A percentile compares a stretch with the other conserved stretches of the same genome.
phyloP scores from a whole-genome alignment of 495 filamentous ascomycete genomes.

The Tirmania nivea region DNA sequence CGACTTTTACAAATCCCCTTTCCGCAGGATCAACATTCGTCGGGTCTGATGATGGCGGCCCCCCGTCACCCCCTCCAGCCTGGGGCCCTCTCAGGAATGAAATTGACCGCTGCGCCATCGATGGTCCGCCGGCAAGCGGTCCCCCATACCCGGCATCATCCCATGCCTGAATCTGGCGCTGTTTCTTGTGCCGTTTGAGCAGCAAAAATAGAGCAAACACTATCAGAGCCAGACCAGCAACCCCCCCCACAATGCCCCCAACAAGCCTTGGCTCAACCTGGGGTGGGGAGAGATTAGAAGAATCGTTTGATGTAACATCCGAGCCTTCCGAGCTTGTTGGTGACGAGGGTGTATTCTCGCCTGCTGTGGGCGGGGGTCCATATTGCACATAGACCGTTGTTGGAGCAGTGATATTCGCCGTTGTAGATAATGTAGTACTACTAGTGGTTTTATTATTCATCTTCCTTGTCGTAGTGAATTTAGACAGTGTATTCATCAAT shows the following conservation, averaged over 20 bases:
- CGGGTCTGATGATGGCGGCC: slow-evolving; percentile 3
- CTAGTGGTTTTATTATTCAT: too few relatives aligned
- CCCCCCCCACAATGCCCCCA: slow-evolving; percentile 18
- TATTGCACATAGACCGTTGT: too few relatives aligned
- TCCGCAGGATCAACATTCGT: slow-evolving; percentile 2
- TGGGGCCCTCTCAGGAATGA: neutral
- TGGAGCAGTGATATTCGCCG: too few relatives aligned
- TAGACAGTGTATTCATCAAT: too few relatives aligned
- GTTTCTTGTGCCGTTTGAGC: slow-evolving; percentile 11
- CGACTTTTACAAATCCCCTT: slow-evolving; percentile 13
- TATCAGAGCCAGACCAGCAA: slow-evolving; percentile 17
- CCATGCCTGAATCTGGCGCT: slow-evolving; percentile 3
- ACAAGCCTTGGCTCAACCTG: slow-evolving; percentile 9
- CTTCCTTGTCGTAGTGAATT: too few relatives aligned
- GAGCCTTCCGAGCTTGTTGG: too few relatives aligned
- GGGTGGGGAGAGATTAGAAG: too few relatives aligned
- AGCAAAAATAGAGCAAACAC: slow-evolving; percentile 12
- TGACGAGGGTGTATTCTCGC: too few relatives aligned
- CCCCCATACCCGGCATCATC: slow-evolving; percentile 19
- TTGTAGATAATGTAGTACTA: too few relatives aligned
- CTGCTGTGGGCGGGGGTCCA: too few relatives aligned
- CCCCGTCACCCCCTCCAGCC: neutral
- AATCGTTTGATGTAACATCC: too few relatives aligned
- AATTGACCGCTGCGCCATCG: slow-evolving; percentile 8
- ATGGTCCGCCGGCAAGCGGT: slow-evolving; percentile 4